These are phyloP conservation scores for Fimicolochytrium jonesii DNA, from an alignment of 192 early-diverging fungal species.

Conservation along the genomic window DNA sequence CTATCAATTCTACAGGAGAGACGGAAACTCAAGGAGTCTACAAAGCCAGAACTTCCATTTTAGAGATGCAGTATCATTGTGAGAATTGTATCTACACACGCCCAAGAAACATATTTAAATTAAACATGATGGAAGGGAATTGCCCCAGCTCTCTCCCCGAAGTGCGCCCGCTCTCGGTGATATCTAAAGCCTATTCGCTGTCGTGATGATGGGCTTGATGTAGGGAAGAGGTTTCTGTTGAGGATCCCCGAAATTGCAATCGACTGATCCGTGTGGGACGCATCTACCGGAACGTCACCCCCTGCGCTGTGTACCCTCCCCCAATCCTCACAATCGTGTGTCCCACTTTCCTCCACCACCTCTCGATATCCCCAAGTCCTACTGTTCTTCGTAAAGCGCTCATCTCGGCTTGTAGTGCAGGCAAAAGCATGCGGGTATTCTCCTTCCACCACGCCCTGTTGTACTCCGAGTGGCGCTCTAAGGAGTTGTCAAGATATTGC, in stretches of 20 bases:
- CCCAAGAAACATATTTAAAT: too few relatives aligned
- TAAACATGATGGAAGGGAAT: too few relatives aligned
- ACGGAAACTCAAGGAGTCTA: conserved; percentile 24
- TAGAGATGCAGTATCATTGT: too few relatives aligned
- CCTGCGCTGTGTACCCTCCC: conserved; percentile 21
- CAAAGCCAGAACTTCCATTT: conserved; percentile 35
- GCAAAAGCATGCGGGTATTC: conserved; percentile 20
- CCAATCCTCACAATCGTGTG: conserved; percentile 16
- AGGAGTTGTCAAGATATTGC: conserved; percentile 24
- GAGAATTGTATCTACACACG: too few relatives aligned
- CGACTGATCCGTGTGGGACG: too few relatives aligned
- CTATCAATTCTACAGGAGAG: conserved; percentile 26
- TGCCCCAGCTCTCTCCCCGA: too few relatives aligned
- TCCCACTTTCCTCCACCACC: conserved; percentile 10
- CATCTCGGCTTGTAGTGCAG: conserved; percentile 21
- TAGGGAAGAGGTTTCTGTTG: too few relatives aligned
- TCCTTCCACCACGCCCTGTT: conserved; percentile 29
- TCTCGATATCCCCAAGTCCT: not conserved
- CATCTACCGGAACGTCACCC: conserved; percentile 20
- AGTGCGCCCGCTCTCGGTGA: too few relatives aligned
- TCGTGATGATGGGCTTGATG: too few relatives aligned
- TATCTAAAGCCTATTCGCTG: too few relatives aligned
- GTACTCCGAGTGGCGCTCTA: conserved; percentile 28
- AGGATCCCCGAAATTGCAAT: too few relatives aligned
- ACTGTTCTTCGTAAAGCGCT: not conserved